Evolutionary conservation across 768 basidiomycete species (phyloP), one percentile per base, ranked within the genome.

Genomic region (Auricularia sp.): DNA sequence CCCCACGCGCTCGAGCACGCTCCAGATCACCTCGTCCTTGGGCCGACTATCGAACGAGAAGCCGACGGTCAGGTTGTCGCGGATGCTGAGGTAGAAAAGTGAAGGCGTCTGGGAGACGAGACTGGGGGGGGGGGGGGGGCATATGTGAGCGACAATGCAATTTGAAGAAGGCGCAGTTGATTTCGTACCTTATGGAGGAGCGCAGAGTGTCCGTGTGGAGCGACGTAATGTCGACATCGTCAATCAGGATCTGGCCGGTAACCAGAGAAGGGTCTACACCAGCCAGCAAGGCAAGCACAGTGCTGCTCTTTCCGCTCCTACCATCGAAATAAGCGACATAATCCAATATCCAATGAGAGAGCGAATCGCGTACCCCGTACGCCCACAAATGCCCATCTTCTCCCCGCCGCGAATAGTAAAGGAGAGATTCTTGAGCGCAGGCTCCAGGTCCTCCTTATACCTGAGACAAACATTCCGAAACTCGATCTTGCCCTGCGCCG

Each of bases 311-410:
- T 4, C 65, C 64, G 56, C 54, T 58, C 14, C 64, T 64, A 36
- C 1, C 24, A 24, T 16, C n/a, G 8, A 8, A 14, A 24, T 24
- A 24, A 24, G 24, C 24, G 24, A 24, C 24, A 24, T 24, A 24
- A 24, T 24, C 24, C 24, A 24, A 24, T 24, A 24, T 24, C 24
- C 24, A 24, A 24, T 24, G 24, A 24, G 24, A 24, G 24, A 1
- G 24, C 24, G 24, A 24, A 24, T 24, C 24, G 24, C 24, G 24
- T 24, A 24, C 64, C 65, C 65, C 21, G 65, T 65, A 13, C 65
- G 18, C 37, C 65, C 65, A 36, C 65, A 65, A 21, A 65, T 65
- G 24, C 65, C 65, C 7, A 65, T 35, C 61, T 63, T 65, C 65
- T 44, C 54, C 47, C 65, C 65, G 24, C 39, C 39, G 8, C 62